These are phyloP conservation scores for Abrus precatorius DNA, from an alignment of 306 rosid species.

Conservation along the genomic window DNA sequence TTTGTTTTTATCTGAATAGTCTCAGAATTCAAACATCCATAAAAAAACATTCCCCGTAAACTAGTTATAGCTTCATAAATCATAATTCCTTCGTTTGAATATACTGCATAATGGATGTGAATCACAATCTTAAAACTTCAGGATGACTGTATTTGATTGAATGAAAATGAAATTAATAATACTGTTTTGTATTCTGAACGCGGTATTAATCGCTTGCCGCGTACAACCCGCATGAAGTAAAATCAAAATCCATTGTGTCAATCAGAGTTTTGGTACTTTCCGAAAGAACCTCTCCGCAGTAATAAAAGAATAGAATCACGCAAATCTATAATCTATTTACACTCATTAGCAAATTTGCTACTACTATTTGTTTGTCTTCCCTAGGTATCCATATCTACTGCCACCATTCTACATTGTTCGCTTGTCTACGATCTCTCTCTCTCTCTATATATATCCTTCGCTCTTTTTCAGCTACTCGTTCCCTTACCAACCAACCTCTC, in stretches of 20 bases:
- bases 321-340: slow-evolving; percentile 10
- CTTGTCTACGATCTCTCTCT: neutral
- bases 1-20: too few relatives aligned
- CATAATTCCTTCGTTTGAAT: too few relatives aligned
- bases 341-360: neutral
- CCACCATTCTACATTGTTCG: neutral
- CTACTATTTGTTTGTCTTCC: neutral
- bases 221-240: slow-evolving; percentile 27
- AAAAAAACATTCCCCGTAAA: too few relatives aligned
- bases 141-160: too few relatives aligned
- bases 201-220: neutral
- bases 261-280: slow-evolving; percentile 38
- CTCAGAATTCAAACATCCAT: too few relatives aligned
- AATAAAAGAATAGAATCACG: slow-evolving; percentile 20
- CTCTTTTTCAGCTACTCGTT: neutral
- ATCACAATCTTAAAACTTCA: too few relatives aligned
- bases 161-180: too few relatives aligned
- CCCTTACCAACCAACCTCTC: neutral
- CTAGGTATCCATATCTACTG: neutral
- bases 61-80: too few relatives aligned
- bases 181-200: too few relatives aligned
- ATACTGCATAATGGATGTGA: too few relatives aligned
- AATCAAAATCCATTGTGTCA: neutral
- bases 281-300: slow-evolving; percentile 19
- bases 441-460: neutral